phyloP scores from a whole-genome alignment of 2,329 filamentous ascomycete genomes.

The Ophiostoma populinum region DNA sequence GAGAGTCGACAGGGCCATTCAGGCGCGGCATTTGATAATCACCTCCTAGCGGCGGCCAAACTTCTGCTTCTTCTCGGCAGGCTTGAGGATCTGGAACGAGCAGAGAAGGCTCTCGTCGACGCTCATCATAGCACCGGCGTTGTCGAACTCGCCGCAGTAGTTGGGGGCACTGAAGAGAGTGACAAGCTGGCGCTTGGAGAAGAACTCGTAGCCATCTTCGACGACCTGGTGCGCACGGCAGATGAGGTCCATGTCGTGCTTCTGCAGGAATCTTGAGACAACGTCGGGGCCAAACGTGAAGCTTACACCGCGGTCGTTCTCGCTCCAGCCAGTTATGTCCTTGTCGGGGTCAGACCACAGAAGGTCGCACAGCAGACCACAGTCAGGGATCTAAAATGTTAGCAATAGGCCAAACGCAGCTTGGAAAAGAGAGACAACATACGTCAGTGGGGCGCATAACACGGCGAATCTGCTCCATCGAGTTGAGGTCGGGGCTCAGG shows the following conservation, averaged over 20 bases:
- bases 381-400: constrained; percentile 45
- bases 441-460: constrained; percentile 94
- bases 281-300: constrained; percentile 98
- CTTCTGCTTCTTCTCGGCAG: constrained; percentile 99
- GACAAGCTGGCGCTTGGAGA: constrained; percentile 83
- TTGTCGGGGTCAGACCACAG: constrained; percentile 98
- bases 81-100: constrained; percentile 99
- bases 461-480: constrained; percentile 97
- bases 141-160: constrained; percentile 99
- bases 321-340: constrained; percentile 97
- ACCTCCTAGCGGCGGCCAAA: constrained; percentile 97
- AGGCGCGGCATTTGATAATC: too few species aligned
- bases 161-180: constrained; percentile 97
- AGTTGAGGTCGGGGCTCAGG: constrained; percentile 73
- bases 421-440: background rate
- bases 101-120: constrained; percentile 96
- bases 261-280: constrained; percentile 80
- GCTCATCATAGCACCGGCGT: constrained; percentile 99
- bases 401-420: too few species aligned
- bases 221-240: constrained; percentile 98
- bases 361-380: constrained; percentile 84
- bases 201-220: constrained; percentile 97
- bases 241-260: constrained; percentile 93
- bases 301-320: constrained; percentile 95
- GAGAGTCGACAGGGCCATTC: too few species aligned